A percentile compares a stretch with the other conserved stretches of the same genome.
Conservation (phyloP, 2,329 filamentous ascomycete genomes). For the Penicillium expansum region DNA sequence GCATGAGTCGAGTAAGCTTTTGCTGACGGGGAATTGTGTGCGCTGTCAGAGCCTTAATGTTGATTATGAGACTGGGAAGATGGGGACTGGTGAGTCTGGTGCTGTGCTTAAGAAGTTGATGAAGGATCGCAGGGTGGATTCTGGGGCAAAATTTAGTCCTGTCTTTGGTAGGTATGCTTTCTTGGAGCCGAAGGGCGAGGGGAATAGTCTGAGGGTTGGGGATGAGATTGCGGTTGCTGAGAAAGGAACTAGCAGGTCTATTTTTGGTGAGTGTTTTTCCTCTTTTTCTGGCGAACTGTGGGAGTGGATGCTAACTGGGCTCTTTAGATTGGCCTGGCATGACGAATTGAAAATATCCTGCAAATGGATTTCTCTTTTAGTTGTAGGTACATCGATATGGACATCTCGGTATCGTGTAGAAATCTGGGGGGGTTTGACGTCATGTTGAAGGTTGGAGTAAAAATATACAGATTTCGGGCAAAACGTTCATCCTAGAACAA, state of each 20-base stretch:
- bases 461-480: neutral
- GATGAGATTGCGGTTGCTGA: slow-evolving; percentile 56
- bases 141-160: slow-evolving; percentile 64
- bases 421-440: neutral
- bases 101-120: slow-evolving; percentile 67
- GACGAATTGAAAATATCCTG: slow-evolving; percentile 16
- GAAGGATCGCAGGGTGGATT: slow-evolving; percentile 67
- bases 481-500: neutral
- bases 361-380: neutral
- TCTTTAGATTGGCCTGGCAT: slow-evolving; percentile 37
- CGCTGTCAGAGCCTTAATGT: slow-evolving; percentile 70
- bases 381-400: neutral
- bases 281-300: neutral
- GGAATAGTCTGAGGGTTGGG: slow-evolving; percentile 51
- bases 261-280: slow-evolving; percentile 49
- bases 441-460: neutral
- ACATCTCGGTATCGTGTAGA: neutral
- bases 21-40: slow-evolving; percentile 67
- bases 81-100: slow-evolving; percentile 57
- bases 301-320: slow-evolving; percentile 6
- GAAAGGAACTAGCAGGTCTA: slow-evolving; percentile 52
- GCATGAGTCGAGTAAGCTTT: slow-evolving; percentile 38
- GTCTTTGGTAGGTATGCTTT: slow-evolving; percentile 74
- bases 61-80: slow-evolving; percentile 64
- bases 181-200: slow-evolving; percentile 41